Evolutionary conservation across 1,284 basidiomycete genomes (phyloP).

Genomic region (Stygiomarasmius scandens): DNA sequence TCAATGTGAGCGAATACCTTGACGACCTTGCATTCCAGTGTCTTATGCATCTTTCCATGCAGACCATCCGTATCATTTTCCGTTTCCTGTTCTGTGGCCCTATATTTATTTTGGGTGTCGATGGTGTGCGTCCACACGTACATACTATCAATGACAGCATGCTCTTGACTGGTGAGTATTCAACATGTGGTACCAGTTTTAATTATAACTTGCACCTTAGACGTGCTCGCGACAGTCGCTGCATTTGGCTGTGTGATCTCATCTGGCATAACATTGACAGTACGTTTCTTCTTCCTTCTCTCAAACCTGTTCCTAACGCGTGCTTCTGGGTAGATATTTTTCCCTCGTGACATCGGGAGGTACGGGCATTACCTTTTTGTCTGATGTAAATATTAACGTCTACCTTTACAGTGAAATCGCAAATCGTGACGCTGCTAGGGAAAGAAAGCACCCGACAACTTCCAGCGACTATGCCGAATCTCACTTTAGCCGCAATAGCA

Average conservation of each 20-base stretch:
- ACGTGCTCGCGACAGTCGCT: constrained; percentile 60
- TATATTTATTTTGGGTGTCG: constrained; percentile 63
- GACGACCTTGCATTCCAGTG: neutral
- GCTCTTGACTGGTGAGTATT: constrained; percentile 46
- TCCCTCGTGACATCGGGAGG: constrained; percentile 74
- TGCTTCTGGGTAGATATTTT: constrained; percentile 60
- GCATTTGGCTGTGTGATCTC: constrained; percentile 66
- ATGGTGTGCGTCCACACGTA: constrained; percentile 59
- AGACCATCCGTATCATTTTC: constrained; percentile 72
- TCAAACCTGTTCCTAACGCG: neutral
- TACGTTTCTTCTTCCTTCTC: constrained; percentile 35
- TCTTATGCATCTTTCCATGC: neutral
- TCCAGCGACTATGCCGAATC: neutral
- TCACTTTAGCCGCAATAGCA: neutral
- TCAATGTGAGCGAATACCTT: constrained; percentile 57
- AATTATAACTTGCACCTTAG: constrained; percentile 30
- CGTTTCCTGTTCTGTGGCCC: constrained; percentile 70
- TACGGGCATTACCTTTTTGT: no score
- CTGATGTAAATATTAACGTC: no score
- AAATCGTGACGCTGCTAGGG: constrained; percentile 43
- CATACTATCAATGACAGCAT: constrained; percentile 64
- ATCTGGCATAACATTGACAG: constrained; percentile 72
- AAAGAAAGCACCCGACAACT: constrained; percentile 30
- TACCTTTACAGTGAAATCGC: constrained; percentile 62
- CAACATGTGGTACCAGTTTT: neutral